These are phyloP conservation scores for Chytridium lagenaria DNA, from an alignment of 371 early-diverging fungal species.

Conservation along the genomic window DNA sequence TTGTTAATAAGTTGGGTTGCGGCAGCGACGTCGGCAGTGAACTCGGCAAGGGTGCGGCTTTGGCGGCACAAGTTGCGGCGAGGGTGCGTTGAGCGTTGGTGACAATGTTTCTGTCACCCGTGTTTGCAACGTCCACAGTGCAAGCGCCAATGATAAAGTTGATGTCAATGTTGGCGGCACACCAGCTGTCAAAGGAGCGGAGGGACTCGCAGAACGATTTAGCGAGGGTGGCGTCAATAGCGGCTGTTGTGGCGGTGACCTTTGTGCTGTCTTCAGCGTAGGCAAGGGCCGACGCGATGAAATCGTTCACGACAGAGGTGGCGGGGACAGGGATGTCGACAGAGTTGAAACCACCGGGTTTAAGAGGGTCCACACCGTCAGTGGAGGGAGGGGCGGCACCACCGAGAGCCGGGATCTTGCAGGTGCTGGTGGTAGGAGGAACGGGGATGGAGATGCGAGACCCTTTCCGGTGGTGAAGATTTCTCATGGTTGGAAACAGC, in stretches of 20 bases:
- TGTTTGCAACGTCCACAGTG: background rate
- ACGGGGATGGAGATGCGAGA: background rate
- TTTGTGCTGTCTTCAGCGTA: background rate
- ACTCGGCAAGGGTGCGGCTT: background rate
- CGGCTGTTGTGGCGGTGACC: background rate
- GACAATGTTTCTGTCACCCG: background rate
- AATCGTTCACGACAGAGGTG: background rate
- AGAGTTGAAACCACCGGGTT: background rate
- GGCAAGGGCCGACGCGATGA: background rate
- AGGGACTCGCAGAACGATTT: background rate
- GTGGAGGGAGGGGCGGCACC: background rate
- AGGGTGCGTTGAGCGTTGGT: background rate
- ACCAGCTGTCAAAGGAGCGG: background rate
- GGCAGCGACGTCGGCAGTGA: background rate
- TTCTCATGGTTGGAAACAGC: background rate
- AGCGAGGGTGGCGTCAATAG: background rate
- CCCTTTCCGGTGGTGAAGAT: background rate
- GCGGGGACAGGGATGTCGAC: background rate
- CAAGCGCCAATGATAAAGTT: background rate
- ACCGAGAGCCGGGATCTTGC: conserved; percentile 2
- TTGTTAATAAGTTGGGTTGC: background rate
- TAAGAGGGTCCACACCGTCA: background rate
- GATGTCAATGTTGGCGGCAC: background rate
- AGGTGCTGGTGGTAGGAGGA: background rate
- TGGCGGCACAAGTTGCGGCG: background rate